Evolutionary conservation across 2,329 filamentous ascomycete genomes (phyloP), one percentile per base, ranked within the genome.

Genomic region (Remersonia thermophila): DNA sequence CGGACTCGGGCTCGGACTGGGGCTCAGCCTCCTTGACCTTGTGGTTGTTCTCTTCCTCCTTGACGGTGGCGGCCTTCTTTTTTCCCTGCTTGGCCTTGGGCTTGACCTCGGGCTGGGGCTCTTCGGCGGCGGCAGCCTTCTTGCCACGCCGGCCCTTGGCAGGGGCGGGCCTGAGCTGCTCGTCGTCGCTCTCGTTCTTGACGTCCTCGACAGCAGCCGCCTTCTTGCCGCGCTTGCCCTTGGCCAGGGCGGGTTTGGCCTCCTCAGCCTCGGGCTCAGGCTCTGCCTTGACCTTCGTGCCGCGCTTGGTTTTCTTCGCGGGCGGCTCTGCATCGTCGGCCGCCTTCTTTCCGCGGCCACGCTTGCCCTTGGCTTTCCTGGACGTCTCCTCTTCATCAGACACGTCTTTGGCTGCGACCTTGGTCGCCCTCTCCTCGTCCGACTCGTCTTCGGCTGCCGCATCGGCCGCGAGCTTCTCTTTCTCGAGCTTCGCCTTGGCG

Each of bases 241-340:
- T 26, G 8, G 32, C 29, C 20, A 23, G 20, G 20, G 35, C 30
- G 15, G 39, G 39, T 23, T 42, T 39, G 15, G 36, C 11, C 23
- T 32, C 29, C 36, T 42, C 36, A 8, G 30, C 17, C 30, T 32
- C 35, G 15, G 29, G 2, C n/a, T 27, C 35, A 14, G 20, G 10
- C 16, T 35, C 33, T 6, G 30, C 25, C 20, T 37, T 27, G 16
- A 20, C 30, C 17, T 42, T 54, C 49, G 32, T 13, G 27, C 45
- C 28, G 38, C 47, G 20, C 45, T 47, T 59, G 34, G 51, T 43
- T 43, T 62, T 62, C 49, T 64, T 63, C 42, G 59, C 55, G n/a
- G 55, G 54, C 23, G 30, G 33, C 28, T 35, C 36, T 13, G 55
- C 54, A 27, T 50, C 47, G 28, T 38, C 47, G 7, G 42, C 45